These are phyloP conservation scores for Leucocoprinus birnbaumii DNA, from an alignment of 768 basidiomycete genomes.

Conservation along the genomic window DNA sequence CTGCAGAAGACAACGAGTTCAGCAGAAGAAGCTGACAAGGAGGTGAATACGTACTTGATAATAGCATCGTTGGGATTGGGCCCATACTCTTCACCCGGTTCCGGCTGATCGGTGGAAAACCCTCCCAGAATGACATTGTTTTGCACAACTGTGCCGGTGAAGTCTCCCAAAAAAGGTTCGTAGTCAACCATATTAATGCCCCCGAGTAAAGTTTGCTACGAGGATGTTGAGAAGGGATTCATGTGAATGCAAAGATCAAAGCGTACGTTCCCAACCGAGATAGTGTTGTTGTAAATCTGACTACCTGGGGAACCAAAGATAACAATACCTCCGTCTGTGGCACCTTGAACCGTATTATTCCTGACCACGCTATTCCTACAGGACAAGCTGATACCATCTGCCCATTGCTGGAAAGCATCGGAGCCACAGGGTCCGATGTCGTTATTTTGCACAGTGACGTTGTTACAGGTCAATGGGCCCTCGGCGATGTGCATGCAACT, in stretches of 20 bases:
- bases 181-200: conserved; percentile 82
- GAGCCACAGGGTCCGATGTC: conserved; percentile 79
- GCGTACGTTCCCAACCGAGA: conserved; percentile 66
- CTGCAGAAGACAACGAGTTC: conserved; percentile 29
- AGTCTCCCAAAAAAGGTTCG: conserved; percentile 65
- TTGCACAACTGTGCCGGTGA: conserved; percentile 57
- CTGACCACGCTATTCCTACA: conserved; percentile 60
- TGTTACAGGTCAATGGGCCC: conserved; percentile 63
- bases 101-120: conserved; percentile 49
- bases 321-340: conserved; percentile 81
- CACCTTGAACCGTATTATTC: conserved; percentile 67
- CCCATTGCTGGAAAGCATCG: conserved; percentile 69
- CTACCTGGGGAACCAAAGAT: conserved; percentile 76
- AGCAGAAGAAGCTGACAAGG: not conserved
- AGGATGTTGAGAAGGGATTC: conserved; percentile 7
- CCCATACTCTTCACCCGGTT: conserved; percentile 43
- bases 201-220: conserved; percentile 64
- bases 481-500: conserved; percentile 78
- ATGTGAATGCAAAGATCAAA: conserved; percentile 1
- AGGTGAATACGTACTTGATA: conserved; percentile 56
- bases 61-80: conserved; percentile 56
- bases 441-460: conserved; percentile 71
- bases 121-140: conserved; percentile 71
- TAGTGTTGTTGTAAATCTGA: conserved; percentile 72
- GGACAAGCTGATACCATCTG: conserved; percentile 77